Conservation (phyloP, 768 basidiomycete species). For the Leucosporidium creatinivorum region DNA sequence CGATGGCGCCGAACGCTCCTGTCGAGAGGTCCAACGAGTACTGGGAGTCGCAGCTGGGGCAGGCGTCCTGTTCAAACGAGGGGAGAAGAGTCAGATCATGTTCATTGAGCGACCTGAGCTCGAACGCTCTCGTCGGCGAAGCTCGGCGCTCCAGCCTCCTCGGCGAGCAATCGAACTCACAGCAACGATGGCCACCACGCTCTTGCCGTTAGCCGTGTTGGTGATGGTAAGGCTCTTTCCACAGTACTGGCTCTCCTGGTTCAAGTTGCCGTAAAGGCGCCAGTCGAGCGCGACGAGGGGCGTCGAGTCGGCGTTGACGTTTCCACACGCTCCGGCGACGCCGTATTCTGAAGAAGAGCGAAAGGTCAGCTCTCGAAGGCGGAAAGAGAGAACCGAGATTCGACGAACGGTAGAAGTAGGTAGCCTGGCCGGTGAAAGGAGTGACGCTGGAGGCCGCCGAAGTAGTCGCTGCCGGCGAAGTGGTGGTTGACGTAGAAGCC, state of each 20-base stretch:
- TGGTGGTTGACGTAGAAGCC: no score
- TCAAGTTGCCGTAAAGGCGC: neutral
- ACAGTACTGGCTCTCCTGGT: neutral
- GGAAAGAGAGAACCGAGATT: conserved; percentile 41
- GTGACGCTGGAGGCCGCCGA: conserved; percentile 28
- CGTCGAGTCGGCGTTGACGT: conserved; percentile 18
- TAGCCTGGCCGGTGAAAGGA: conserved; percentile 42
- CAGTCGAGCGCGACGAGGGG: conserved; percentile 43
- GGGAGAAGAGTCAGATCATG: neutral
- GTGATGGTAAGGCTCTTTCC: conserved; percentile 53
- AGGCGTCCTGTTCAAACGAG: neutral
- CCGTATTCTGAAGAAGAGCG: conserved; percentile 56
- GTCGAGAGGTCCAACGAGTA: conserved; percentile 5
- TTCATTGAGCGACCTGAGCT: no score
- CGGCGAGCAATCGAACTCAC: no score
- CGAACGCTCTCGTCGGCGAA: no score
- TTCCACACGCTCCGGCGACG: conserved; percentile 40
- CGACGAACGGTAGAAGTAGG: conserved; percentile 51
- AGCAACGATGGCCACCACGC: neutral
- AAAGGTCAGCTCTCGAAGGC: conserved; percentile 50
- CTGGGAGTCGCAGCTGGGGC: conserved; percentile 3
- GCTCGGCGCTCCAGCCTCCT: no score
- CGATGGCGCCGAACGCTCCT: conserved; percentile 15
- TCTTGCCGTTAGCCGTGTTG: conserved; percentile 45
- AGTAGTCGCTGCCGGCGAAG: neutral